Conservation (phyloP, 805 yeast genomes). For the Blastobotrys robertii region DNA sequence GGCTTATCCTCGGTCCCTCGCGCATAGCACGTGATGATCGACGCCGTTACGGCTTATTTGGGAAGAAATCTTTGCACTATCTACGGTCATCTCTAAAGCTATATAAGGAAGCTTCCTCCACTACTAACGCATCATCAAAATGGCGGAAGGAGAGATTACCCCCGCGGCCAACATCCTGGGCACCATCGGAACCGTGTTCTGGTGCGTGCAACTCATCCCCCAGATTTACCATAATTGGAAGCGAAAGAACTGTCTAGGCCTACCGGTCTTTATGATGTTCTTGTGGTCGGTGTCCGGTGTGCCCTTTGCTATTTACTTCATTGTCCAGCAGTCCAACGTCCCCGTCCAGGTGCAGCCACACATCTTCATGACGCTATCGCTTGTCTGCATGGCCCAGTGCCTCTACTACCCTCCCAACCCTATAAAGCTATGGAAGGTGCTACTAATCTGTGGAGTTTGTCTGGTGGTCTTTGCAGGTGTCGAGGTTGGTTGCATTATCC, state of each 20-base stretch:
- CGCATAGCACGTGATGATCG: no score
- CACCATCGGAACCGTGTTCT: slow-evolving; percentile 79
- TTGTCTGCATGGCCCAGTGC: slow-evolving; percentile 57
- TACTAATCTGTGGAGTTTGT: slow-evolving; percentile 30
- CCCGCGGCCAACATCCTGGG: slow-evolving; percentile 67
- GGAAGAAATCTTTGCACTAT: no score
- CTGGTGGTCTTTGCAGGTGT: slow-evolving; percentile 41
- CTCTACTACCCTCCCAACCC: slow-evolving; percentile 64
- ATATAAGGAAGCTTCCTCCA: no score
- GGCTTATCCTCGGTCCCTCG: no score
- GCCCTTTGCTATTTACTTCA: slow-evolving; percentile 80
- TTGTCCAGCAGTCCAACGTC: slow-evolving; percentile 57
- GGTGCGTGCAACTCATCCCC: slow-evolving; percentile 90
- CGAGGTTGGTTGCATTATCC: slow-evolving; percentile 63
- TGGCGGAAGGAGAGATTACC: slow-evolving; percentile 9
- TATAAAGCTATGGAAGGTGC: slow-evolving; percentile 28
- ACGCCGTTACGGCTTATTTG: no score
- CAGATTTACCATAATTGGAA: slow-evolving; percentile 69
- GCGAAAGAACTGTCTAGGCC: slow-evolving; percentile 72
- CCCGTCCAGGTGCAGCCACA: slow-evolving; percentile 86
- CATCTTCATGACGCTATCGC: slow-evolving; percentile 61
- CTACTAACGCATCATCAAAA: neutral
- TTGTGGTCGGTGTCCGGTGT: slow-evolving; percentile 74
- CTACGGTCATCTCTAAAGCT: no score
- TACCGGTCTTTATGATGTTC: slow-evolving; percentile 82